A percentile compares a stretch with the other conserved stretches of the same genome.
These are phyloP conservation scores for Pseudomonodictys pantanalensis DNA, from an alignment of 495 filamentous ascomycete species.

Conservation along the genomic window DNA sequence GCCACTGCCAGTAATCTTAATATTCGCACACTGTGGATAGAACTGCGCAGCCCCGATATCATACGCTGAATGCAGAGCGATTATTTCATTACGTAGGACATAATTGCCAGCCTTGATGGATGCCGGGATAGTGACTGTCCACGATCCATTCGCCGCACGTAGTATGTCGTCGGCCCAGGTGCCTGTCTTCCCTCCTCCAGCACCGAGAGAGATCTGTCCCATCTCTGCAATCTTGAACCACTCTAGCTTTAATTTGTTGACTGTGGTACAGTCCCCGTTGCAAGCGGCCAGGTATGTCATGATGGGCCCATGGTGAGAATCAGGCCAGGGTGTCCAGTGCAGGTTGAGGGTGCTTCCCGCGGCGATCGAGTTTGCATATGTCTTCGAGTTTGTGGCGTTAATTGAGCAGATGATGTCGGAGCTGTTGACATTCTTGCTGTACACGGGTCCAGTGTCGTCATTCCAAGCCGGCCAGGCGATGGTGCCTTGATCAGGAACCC, in stretches of 20 bases:
- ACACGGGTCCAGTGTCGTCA: background rate
- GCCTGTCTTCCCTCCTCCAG: constrained; percentile 48
- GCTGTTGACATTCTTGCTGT: background rate
- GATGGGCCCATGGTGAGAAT: constrained; percentile 65
- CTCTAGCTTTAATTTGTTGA: constrained; percentile 59
- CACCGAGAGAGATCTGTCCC: constrained; percentile 59
- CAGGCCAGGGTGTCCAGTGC: constrained; percentile 42
- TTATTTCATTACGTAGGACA: constrained; percentile 77
- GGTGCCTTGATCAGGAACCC: constrained; percentile 1
- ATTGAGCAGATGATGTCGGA: constrained; percentile 15
- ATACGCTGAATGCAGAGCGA: constrained; percentile 66
- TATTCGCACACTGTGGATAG: constrained; percentile 77
- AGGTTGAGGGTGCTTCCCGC: constrained; percentile 1
- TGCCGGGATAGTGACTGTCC: constrained; percentile 65
- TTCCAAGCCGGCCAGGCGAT: background rate
- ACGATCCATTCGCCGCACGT: constrained; percentile 63
- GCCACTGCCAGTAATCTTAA: constrained; percentile 65
- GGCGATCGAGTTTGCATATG: background rate
- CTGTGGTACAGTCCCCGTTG: constrained; percentile 63
- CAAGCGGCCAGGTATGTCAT: constrained; percentile 75
- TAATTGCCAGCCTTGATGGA: constrained; percentile 67
- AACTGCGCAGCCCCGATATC: constrained; percentile 63
- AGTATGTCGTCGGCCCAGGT: constrained; percentile 67
- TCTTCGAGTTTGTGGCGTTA: background rate
- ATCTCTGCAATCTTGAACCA: constrained; percentile 74